Conservation (phyloP, 805 yeast species). For the Zygosaccharomyces kombuchaensis region DNA sequence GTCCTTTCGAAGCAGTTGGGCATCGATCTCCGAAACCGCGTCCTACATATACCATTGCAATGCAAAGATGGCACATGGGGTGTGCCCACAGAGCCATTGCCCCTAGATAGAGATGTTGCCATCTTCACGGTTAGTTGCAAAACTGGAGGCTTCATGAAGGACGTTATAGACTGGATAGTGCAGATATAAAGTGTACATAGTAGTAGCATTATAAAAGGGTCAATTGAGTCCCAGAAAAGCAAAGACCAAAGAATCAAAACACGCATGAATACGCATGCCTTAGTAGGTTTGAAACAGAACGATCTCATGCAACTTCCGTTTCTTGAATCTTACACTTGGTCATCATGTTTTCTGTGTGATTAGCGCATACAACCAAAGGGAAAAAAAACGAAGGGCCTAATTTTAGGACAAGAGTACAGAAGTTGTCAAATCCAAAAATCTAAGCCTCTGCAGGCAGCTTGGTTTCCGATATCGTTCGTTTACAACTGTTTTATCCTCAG, state of each 20-base stretch:
- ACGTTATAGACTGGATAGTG: conserved; percentile 21
- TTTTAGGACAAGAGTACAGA: background rate
- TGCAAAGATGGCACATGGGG: conserved; percentile 5
- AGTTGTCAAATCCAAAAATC: too few relatives aligned
- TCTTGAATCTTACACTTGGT: background rate
- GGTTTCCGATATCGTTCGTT: background rate
- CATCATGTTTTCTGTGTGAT: background rate
- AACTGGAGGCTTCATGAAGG: conserved; percentile 18
- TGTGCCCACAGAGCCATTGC: conserved; percentile 7
- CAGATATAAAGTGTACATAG: conserved; percentile 7
- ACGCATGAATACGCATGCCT: background rate
- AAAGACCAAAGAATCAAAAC: background rate
- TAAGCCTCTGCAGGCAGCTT: background rate
- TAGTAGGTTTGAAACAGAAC: too few relatives aligned
- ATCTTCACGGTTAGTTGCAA: conserved; percentile 23
- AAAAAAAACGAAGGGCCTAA: background rate
- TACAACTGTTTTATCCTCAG: background rate
- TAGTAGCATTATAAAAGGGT: conserved; percentile 1
- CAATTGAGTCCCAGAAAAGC: background rate
- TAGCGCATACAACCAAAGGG: background rate
- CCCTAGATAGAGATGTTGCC: conserved; percentile 21
- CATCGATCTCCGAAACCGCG: conserved; percentile 18
- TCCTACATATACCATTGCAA: conserved; percentile 14
- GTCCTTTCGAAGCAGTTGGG: conserved; percentile 21
- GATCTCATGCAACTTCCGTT: background rate